Evolutionary conservation across 2,329 filamentous ascomycete species (phyloP), one percentile per base, ranked within the genome.

Genomic region (Xylaria digitata): DNA sequence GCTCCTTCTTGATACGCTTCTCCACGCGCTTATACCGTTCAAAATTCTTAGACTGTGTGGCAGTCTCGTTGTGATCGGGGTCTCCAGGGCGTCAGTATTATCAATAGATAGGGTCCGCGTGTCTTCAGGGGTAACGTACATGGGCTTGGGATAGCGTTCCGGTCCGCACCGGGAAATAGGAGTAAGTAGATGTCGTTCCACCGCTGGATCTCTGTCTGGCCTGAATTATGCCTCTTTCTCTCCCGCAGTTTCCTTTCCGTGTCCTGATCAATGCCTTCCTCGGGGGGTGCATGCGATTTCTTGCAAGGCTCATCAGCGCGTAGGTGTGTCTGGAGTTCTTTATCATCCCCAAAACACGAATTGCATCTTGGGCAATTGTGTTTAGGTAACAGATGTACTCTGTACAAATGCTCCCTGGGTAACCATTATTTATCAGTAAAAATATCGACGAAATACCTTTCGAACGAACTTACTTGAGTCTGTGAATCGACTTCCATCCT

Each of bases 121-220:
- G 46, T 8, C 9, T 52, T 15, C 11, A 43, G 13, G 43, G 42
- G 37, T n/a, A 63, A 62, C 74, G 66, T 71, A 77, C 76, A 76
- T 65, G 76, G 73, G 61, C 73, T 76, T 32, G 75, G 76, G 52
- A 76, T 60, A 2, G 73, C 71, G 13, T 74, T 71, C 2, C 54
- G 68, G 45, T 76, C 75, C 3, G 73, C 72, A 15, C 69, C 65
- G 8, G 76, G 76, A 40, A 77, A 77, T 3, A 77, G 67, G 26
- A 77, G 74, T 55, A 76, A 49, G 67, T 77, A 77, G 5, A 76
- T 77, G 1, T 77, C 75, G 37, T 58, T 72, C 76, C 76, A 77
- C 55, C 73, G 71, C 54, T 77, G 73, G 55, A 72, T 73, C 30
- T 77, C 75, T 1, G 73, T 72, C 60, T 71, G 67, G 30, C 68